These are phyloP conservation scores for Malus sylvestris DNA, from an alignment of 306 rosid genomes.

Conservation along the genomic window DNA sequence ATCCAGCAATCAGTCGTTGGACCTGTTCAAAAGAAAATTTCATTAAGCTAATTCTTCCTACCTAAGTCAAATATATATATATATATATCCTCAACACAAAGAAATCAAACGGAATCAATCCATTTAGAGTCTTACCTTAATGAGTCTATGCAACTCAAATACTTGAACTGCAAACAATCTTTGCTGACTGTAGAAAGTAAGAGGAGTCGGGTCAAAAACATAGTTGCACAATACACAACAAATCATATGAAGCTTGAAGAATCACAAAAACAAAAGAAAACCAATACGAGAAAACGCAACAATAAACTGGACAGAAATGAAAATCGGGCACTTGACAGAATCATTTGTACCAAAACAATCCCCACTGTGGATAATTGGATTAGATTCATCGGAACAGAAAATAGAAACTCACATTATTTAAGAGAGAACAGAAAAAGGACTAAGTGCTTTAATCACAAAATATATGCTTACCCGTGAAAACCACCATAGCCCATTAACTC, in stretches of 20 bases:
- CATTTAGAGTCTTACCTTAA: conserved; percentile 19
- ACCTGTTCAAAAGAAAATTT: conserved; percentile 50
- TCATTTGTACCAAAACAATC: conserved; percentile 14
- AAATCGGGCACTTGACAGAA: conserved; percentile 14
- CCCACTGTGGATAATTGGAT: background rate
- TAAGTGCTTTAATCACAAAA: background rate
- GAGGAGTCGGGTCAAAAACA: conserved; percentile 52
- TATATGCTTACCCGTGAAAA: background rate
- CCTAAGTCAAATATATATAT: background rate
- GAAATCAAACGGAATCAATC: background rate
- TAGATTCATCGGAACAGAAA: background rate
- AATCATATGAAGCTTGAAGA: conserved; percentile 12
- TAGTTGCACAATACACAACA: conserved; percentile 26
- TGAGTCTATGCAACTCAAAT: conserved; percentile 40
- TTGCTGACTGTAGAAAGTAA: conserved; percentile 68
- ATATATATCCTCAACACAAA: background rate
- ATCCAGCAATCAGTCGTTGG: conserved; percentile 81
- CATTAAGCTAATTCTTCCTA: background rate
- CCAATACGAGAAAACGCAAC: background rate
- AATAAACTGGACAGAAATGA: conserved; percentile 17
- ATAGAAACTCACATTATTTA: background rate
- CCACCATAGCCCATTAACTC: background rate
- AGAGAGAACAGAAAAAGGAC: background rate
- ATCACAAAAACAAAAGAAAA: conserved; percentile 10
- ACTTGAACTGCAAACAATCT: conserved; percentile 40